Conservation (phyloP, 371 early-diverging fungal genomes). For the Mortierella sp. region DNA sequence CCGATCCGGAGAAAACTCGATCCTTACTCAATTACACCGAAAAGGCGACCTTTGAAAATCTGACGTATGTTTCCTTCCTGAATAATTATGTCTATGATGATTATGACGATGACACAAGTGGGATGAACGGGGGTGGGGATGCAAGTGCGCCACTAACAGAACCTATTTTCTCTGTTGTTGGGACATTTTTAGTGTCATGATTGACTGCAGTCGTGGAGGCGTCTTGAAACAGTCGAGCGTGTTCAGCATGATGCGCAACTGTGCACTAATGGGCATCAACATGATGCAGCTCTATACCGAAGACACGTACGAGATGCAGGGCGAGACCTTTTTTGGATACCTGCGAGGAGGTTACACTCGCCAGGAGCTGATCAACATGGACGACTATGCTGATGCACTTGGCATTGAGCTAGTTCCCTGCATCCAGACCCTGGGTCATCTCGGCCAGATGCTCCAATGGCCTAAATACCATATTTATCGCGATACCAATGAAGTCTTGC, state of each 20-base stretch:
- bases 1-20: constrained; percentile 59
- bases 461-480: constrained; percentile 82
- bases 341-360: constrained; percentile 81
- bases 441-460: constrained; percentile 94
- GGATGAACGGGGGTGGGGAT: not conserved
- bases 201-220: constrained; percentile 89
- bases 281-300: constrained; percentile 93
- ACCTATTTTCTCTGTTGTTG: not conserved
- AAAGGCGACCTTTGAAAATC: constrained; percentile 77
- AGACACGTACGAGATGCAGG: constrained; percentile 84
- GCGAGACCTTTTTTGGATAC: constrained; percentile 91
- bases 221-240: constrained; percentile 77
- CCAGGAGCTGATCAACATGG: constrained; percentile 78
- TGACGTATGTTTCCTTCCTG: constrained; percentile 44
- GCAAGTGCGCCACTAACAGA: not conserved
- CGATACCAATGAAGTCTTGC: constrained; percentile 86
- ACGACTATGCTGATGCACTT: constrained; percentile 84
- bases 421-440: constrained; percentile 92
- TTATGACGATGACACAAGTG: constrained; percentile 10
- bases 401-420: constrained; percentile 93
- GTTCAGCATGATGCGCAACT: constrained; percentile 73
- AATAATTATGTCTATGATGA: constrained; percentile 5
- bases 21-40: constrained; percentile 70
- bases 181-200: constrained; percentile 72
- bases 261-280: constrained; percentile 87